phyloP scores from a whole-genome alignment of 306 rosid species.

The Betula pendula region DNA sequence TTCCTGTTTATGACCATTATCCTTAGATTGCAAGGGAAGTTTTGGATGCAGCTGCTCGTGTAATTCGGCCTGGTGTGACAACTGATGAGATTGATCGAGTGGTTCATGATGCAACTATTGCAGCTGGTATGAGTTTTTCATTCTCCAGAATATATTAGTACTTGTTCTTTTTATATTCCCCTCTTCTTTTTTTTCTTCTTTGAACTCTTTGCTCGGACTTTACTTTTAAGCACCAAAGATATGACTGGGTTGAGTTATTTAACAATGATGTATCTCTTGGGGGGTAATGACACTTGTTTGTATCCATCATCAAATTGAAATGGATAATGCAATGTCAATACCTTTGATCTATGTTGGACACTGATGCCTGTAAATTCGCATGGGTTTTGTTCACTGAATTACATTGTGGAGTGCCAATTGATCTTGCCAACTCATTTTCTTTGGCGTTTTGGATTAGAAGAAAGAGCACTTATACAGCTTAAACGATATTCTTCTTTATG shows the following conservation, averaged over 20 bases:
- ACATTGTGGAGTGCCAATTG: neutral
- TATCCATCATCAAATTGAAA: no score
- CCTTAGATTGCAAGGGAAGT: conserved; percentile 82
- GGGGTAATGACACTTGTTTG: neutral
- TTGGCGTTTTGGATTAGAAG: neutral
- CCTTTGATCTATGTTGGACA: neutral
- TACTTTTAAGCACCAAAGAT: neutral
- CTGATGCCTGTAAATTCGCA: neutral
- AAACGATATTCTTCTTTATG: neutral
- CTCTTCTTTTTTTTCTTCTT: neutral
- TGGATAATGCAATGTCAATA: neutral
- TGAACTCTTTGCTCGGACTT: neutral
- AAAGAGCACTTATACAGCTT: neutral
- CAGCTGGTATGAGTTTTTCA: conserved; percentile 61
- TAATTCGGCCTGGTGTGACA: conserved; percentile 81
- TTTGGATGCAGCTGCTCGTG: conserved; percentile 87
- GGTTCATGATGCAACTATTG: conserved; percentile 89
- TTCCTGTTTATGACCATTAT: neutral
- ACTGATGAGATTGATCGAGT: conserved; percentile 95
- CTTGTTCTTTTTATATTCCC: neutral
- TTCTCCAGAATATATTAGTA: neutral
- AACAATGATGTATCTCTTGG: neutral
- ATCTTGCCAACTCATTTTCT: neutral
- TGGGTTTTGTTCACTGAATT: no score
- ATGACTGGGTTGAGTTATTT: neutral